Percentiles rank a stretch among this genome's conserved stretches.
phyloP scores from a whole-genome alignment of 805 yeast species.

The Dipodascopsis uninucleata region DNA sequence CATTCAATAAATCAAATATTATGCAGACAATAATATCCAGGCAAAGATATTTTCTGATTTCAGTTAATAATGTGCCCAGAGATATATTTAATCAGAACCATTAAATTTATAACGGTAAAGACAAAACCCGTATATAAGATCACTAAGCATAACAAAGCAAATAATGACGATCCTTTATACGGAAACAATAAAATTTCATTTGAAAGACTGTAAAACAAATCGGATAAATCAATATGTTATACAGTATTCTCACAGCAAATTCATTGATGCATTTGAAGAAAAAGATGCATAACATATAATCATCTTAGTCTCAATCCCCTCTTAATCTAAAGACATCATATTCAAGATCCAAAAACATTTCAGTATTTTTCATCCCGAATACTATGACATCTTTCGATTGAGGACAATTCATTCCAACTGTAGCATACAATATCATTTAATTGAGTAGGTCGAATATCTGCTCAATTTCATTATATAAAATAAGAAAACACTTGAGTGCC shows the following conservation, averaged over 20 bases:
- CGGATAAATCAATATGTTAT: neutral
- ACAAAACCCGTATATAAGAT: constrained; percentile 22
- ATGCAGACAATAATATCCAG: constrained; percentile 2
- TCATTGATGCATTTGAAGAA: constrained; percentile 18
- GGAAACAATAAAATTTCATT: neutral
- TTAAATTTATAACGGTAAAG: constrained; percentile 13
- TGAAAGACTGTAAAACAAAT: constrained; percentile 2
- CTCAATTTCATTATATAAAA: no score
- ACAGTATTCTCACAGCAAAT: constrained; percentile 8
- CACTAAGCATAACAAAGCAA: neutral
- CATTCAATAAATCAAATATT: neutral
- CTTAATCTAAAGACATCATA: constrained; percentile 7
- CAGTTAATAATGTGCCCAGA: constrained; percentile 18
- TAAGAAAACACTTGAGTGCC: no score
- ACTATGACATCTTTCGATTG: constrained; percentile 9
- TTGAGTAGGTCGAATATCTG: no score
- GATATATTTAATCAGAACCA: constrained; percentile 27
- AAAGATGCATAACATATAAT: constrained; percentile 10
- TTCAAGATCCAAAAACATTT: constrained; percentile 6
- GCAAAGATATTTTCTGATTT: constrained; percentile 10
- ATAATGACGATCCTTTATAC: neutral
- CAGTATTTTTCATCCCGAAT: constrained; percentile 2
- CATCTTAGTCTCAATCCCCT: constrained; percentile 17
- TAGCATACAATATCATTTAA: no score
- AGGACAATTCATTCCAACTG: no score